phyloP scores from a whole-genome alignment of 2,329 filamentous ascomycete species.

The Trichophaea hybrida region DNA sequence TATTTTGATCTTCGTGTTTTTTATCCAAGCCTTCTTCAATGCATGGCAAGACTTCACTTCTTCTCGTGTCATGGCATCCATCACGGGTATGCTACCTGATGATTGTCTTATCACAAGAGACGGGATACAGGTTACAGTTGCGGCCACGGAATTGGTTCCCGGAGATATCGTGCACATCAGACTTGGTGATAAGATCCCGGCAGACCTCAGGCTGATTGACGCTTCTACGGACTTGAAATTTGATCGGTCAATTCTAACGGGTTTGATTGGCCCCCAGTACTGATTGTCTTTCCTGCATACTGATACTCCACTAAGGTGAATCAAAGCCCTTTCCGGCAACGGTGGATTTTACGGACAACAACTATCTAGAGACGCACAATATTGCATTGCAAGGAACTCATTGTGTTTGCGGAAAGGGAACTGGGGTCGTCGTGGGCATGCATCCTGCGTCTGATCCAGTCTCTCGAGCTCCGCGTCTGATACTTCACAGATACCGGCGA shows the following conservation, averaged over 20 bases:
- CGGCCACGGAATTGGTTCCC: constrained; percentile 50
- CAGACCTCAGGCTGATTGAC: constrained; percentile 56
- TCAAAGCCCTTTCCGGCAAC: constrained; percentile 49
- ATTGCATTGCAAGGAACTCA: constrained; percentile 71
- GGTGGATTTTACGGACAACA: constrained; percentile 52
- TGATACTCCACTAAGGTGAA: constrained; percentile 38
- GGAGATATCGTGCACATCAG: constrained; percentile 56
- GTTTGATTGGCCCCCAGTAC: constrained; percentile 29
- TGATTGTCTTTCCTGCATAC: background rate
- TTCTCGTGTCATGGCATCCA: constrained; percentile 62
- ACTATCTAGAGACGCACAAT: constrained; percentile 62
- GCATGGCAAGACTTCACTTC: constrained; percentile 64
- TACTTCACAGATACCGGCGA: constrained; percentile 44
- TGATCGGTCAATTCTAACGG: constrained; percentile 58
- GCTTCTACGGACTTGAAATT: constrained; percentile 56
- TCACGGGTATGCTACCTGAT: constrained; percentile 67
- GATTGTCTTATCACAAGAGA: constrained; percentile 52
- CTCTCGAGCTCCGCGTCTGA: too few relatives aligned
- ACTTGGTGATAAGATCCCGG: constrained; percentile 58
- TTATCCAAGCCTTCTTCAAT: constrained; percentile 38
- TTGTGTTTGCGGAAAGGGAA: constrained; percentile 48
- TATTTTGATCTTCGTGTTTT: constrained; percentile 54
- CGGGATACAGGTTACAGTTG: constrained; percentile 37
- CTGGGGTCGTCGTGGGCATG: constrained; percentile 43
- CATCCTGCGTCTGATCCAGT: too few relatives aligned